phyloP scores from a whole-genome alignment of 2,329 filamentous ascomycete species.

The Metarhizium brunneum region DNA sequence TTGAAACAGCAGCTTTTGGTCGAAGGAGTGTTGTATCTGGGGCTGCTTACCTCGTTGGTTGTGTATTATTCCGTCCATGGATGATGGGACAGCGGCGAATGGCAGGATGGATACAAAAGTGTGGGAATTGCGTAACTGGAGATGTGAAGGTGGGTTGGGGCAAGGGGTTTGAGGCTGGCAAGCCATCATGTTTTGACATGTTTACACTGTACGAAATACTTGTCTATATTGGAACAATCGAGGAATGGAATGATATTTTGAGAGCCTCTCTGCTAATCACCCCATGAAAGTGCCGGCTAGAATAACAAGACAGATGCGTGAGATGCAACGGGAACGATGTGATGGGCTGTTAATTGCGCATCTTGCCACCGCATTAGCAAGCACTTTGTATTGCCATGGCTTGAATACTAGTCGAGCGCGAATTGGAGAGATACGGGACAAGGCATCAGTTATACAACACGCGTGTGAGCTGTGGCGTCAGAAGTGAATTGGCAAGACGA shows the following conservation, averaged over 20 bases:
- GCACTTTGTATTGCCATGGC: no score
- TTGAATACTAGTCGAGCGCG: no score
- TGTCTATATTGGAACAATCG: not conserved
- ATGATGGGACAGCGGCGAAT: not conserved
- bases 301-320: no score
- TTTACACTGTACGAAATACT: not conserved
- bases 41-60: conserved; percentile 20
- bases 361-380: no score
- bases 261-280: not conserved
- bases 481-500: no score
- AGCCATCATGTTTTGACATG: not conserved
- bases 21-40: conserved; percentile 23
- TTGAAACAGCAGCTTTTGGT: conserved; percentile 28
- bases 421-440: no score
- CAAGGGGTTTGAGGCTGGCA: not conserved
- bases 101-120: not conserved
- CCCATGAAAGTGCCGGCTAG: no score
- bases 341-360: no score
- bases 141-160: not conserved
- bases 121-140: not conserved
- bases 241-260: not conserved
- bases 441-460: no score
- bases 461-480: no score
- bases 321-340: no score
- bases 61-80: conserved; percentile 20